phyloP scores from a whole-genome alignment of 2,329 filamentous ascomycete species.

The Talaromyces sp. region DNA sequence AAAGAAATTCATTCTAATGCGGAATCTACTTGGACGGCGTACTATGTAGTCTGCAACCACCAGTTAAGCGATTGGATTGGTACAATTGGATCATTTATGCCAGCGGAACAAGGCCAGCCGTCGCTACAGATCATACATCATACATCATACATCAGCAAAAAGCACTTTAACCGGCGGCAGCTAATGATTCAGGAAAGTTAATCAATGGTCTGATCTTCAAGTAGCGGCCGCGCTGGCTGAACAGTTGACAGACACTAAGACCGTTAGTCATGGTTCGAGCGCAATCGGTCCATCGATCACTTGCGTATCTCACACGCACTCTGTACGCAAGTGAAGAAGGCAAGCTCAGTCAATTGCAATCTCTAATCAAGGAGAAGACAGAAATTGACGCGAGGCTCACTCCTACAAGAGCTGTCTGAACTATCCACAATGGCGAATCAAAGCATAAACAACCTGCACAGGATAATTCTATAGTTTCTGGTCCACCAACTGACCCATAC shows the following conservation, averaged over 20 bases:
- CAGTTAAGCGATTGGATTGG: background rate
- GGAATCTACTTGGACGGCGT: background rate
- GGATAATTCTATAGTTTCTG: no score
- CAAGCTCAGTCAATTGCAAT: background rate
- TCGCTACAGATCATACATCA: background rate
- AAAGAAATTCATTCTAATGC: background rate
- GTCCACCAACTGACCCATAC: background rate
- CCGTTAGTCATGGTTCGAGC: background rate
- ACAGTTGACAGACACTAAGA: background rate
- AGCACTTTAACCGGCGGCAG: constrained; percentile 46
- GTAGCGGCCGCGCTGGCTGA: background rate
- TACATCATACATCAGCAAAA: constrained; percentile 20
- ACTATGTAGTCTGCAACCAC: background rate
- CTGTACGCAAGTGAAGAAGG: background rate
- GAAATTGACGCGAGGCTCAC: constrained; percentile 46
- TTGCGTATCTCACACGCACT: background rate
- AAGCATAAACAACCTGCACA: constrained; percentile 55
- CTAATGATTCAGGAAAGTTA: constrained; percentile 47
- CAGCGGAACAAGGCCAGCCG: background rate
- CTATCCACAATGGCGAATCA: constrained; percentile 58
- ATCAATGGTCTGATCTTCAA: constrained; percentile 36
- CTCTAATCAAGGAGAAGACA: background rate
- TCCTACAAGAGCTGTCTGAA: constrained; percentile 56
- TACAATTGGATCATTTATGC: background rate
- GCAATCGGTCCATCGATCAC: background rate